A percentile compares a stretch with the other conserved stretches of the same genome.
phyloP scores from a whole-genome alignment of 495 filamentous ascomycete genomes.

The Neurospora sp. region DNA sequence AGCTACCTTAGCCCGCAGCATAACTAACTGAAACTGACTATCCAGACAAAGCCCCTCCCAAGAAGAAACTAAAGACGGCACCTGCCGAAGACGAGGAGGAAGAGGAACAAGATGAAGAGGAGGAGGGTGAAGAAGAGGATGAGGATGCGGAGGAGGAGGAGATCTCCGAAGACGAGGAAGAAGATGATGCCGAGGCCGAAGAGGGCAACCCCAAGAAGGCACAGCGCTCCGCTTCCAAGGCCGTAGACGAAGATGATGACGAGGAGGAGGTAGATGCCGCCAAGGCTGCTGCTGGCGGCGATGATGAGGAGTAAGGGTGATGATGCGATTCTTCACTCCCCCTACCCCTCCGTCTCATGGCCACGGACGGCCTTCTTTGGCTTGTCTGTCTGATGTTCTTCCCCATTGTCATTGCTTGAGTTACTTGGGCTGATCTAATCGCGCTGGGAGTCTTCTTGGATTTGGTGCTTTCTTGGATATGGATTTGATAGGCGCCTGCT shows the following conservation, averaged over 20 bases:
- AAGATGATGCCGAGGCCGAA: slow-evolving; percentile 15
- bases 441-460: background rate
- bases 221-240: slow-evolving; percentile 20
- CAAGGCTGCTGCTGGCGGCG: slow-evolving; percentile 18
- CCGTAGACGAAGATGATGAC: slow-evolving; percentile 19
- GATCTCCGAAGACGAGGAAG: slow-evolving; percentile 20
- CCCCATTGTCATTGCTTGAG: background rate
- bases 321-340: background rate
- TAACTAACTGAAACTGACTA: background rate
- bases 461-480: background rate
- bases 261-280: slow-evolving; percentile 8
- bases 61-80: slow-evolving; percentile 38
- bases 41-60: slow-evolving; percentile 32
- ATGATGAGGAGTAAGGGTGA: slow-evolving; percentile 23
- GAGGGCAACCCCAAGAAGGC: slow-evolving; percentile 5
- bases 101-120: slow-evolving; percentile 23
- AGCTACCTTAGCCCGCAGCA: background rate
- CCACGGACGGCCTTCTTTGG: background rate
- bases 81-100: slow-evolving; percentile 21
- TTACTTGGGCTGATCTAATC: background rate
- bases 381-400: background rate
- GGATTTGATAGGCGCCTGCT: background rate
- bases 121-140: slow-evolving; percentile 25
- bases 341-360: background rate
- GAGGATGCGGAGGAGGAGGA: slow-evolving; percentile 22